These are phyloP conservation scores for Oryza nivara DNA, from an alignment of 176 grass and related monocot species.

Conservation along the genomic window DNA sequence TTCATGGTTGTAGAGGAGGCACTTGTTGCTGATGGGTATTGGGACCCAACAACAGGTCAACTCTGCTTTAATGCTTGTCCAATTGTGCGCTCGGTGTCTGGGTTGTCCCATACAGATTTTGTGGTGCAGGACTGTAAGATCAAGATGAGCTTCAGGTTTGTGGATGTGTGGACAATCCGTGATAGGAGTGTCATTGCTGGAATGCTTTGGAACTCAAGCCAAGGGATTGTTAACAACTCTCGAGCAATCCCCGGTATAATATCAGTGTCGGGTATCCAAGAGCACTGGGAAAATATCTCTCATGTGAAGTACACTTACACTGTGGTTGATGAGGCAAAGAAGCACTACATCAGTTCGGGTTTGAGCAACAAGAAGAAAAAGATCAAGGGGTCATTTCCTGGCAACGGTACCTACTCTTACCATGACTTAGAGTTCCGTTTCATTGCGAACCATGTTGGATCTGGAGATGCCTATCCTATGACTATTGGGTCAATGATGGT, in stretches of 20 bases:
- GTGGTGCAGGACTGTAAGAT: slow-evolving; percentile 44
- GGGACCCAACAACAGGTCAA: slow-evolving; percentile 26
- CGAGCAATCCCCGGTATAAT: not conserved
- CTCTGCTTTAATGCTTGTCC: slow-evolving; percentile 60
- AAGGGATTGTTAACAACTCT: not conserved
- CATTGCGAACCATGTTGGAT: not conserved
- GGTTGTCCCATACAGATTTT: not conserved
- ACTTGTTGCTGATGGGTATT: slow-evolving; percentile 59
- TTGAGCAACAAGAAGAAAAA: not conserved
- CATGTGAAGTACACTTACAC: slow-evolving; percentile 32
- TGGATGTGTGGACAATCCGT: slow-evolving; percentile 41
- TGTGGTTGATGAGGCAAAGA: slow-evolving; percentile 11
- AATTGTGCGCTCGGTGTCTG: not conserved
- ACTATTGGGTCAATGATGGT: not conserved
- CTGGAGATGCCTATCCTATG: not conserved
- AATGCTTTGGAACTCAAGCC: slow-evolving; percentile 32
- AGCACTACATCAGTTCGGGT: too few species aligned
- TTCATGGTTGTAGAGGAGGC: slow-evolving; percentile 27
- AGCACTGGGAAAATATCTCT: slow-evolving; percentile 15
- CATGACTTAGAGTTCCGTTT: slow-evolving; percentile 52
- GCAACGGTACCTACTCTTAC: slow-evolving; percentile 33
- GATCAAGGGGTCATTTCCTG: slow-evolving; percentile 21
- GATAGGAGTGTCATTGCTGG: slow-evolving; percentile 35
- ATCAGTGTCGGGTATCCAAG: slow-evolving; percentile 18
- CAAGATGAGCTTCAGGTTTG: slow-evolving; percentile 63